phyloP scores from a whole-genome alignment of 1,139 yeast genomes.

The Blastobotrys aristatus region DNA sequence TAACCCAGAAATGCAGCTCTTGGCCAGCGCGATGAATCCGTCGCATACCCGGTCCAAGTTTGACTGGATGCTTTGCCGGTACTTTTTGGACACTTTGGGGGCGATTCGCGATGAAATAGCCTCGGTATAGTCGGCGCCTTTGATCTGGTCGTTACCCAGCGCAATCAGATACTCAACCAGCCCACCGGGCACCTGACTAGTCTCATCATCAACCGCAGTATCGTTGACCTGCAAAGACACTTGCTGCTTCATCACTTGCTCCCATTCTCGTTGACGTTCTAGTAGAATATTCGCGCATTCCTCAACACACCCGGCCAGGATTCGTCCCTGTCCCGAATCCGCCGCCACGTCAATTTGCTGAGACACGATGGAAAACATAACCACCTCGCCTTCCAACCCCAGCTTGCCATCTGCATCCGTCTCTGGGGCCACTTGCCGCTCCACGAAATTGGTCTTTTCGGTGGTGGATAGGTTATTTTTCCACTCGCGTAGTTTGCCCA shows the following conservation, averaged over 20 bases:
- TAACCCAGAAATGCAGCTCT: slow-evolving; percentile 58
- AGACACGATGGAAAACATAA: slow-evolving; percentile 74
- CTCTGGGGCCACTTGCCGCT: slow-evolving; percentile 69
- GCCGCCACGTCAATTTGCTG: slow-evolving; percentile 94
- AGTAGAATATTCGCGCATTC: slow-evolving; percentile 63
- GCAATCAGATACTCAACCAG: slow-evolving; percentile 78
- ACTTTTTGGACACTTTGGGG: slow-evolving; percentile 60
- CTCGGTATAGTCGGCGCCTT: slow-evolving; percentile 75
- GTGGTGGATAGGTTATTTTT: slow-evolving; percentile 57
- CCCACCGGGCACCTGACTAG: slow-evolving; percentile 66
- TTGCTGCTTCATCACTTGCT: slow-evolving; percentile 52
- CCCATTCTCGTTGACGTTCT: slow-evolving; percentile 59
- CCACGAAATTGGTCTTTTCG: slow-evolving; percentile 57
- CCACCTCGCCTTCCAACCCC: slow-evolving; percentile 62
- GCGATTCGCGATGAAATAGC: slow-evolving; percentile 63
- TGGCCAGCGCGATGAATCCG: slow-evolving; percentile 74
- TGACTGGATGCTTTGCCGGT: slow-evolving; percentile 51
- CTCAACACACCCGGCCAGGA: slow-evolving; percentile 75
- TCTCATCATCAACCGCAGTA: slow-evolving; percentile 43
- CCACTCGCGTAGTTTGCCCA: slow-evolving; percentile 79
- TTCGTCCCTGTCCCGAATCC: slow-evolving; percentile 77
- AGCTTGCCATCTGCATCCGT: slow-evolving; percentile 57
- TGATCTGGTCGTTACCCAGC: slow-evolving; percentile 81
- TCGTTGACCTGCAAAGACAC: slow-evolving; percentile 42
- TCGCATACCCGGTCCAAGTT: slow-evolving; percentile 61